Percentiles rank a stretch among this genome's conserved stretches.
Conservation (phyloP, 352 stramenopile genomes). For the Phytophthora idaei region DNA sequence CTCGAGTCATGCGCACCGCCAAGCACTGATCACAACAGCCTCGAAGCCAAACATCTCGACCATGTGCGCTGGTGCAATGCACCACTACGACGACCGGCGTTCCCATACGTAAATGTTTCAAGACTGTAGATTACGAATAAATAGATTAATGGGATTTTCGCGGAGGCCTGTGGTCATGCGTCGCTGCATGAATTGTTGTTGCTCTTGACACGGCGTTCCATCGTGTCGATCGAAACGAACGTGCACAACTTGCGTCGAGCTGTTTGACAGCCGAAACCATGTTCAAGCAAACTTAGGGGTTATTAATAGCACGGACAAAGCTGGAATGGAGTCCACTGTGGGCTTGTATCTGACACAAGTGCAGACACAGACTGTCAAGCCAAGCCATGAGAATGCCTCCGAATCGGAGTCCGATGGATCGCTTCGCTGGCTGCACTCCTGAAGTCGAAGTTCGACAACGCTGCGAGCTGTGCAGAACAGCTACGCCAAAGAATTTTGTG, state of each 20-base stretch:
- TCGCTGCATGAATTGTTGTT: constrained; percentile 6
- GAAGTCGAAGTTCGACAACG: constrained; percentile 7
- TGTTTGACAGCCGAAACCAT: background rate
- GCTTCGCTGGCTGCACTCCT: constrained; percentile 11
- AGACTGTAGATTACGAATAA: constrained; percentile 42
- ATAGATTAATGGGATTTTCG: constrained; percentile 33
- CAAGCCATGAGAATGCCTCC: background rate
- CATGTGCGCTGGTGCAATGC: constrained; percentile 2
- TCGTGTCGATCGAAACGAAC: background rate
- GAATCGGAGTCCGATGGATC: background rate
- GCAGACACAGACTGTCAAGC: background rate
- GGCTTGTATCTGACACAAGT: background rate
- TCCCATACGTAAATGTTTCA: constrained; percentile 27
- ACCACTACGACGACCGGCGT: constrained; percentile 3
- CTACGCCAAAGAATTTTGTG: constrained; percentile 6
- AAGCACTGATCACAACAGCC: constrained; percentile 26
- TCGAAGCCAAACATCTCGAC: background rate
- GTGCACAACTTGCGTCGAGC: background rate
- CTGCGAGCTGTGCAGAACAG: constrained; percentile 15
- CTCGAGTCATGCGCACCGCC: constrained; percentile 21
- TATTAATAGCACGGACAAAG: background rate
- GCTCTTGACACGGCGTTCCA: constrained; percentile 3
- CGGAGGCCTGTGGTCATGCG: constrained; percentile 15
- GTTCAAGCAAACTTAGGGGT: too few relatives aligned
- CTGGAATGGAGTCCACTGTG: background rate